Conservation (phyloP, 129 eudicot genomes). For the Centaurea solstitialis region DNA sequence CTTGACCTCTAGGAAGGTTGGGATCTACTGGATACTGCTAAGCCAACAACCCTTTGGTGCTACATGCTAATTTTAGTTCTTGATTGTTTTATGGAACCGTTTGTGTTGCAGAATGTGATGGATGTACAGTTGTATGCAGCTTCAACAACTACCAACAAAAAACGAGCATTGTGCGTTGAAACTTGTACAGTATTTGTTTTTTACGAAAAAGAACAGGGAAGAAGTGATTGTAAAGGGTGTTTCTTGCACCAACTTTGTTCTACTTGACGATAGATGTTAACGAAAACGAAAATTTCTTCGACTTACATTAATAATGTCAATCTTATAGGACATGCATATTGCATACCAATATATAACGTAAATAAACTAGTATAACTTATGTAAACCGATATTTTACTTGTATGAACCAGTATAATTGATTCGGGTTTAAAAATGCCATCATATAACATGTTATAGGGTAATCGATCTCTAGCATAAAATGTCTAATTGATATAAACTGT, state of each 20-base stretch:
- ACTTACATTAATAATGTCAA: background rate
- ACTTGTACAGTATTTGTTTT: constrained; percentile 27
- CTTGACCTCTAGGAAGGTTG: background rate
- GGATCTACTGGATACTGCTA: too few relatives aligned
- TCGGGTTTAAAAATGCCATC: too few relatives aligned
- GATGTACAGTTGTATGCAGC: constrained; percentile 23
- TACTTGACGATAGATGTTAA: background rate
- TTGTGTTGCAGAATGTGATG: constrained; percentile 22
- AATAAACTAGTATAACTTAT: too few relatives aligned
- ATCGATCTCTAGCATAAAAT: too few relatives aligned
- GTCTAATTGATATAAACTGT: too few relatives aligned
- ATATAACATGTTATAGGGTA: too few relatives aligned
- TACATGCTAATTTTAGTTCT: background rate
- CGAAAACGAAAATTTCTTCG: background rate
- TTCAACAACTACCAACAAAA: constrained; percentile 9
- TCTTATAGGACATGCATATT: background rate
- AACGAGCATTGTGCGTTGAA: background rate
- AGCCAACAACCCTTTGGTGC: background rate
- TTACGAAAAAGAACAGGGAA: background rate
- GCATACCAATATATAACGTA: background rate
- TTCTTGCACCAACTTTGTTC: constrained; percentile 21
- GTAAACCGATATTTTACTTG: too few relatives aligned
- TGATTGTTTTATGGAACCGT: background rate
- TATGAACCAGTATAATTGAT: too few relatives aligned
- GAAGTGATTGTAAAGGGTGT: constrained; percentile 32